Evolutionary conservation across 768 basidiomycete genomes (phyloP), one percentile per base, ranked within the genome.

Genomic region (Mycena rosella): DNA sequence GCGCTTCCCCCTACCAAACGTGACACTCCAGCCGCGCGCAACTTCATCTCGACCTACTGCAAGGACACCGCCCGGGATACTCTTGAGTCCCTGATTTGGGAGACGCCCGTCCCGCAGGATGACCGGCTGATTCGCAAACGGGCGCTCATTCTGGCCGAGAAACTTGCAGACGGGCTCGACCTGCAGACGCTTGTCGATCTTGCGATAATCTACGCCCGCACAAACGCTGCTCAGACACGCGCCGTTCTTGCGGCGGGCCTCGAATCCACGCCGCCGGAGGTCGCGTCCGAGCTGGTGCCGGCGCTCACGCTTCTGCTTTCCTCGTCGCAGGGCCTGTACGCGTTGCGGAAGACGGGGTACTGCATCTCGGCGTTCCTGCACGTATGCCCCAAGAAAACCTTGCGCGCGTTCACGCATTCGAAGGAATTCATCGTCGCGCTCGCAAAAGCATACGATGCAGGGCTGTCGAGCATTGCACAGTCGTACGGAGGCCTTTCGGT

Each of bases 61-160:
- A 82, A 83, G 63, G 88, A 92, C 70, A 76, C 77, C 1, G 90
- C 91, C 11, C 80, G 84, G 27, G 83, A 85, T 42, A 73, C 72
- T 9, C 81, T 93, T 2, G 83, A 90, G 51, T 69, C 78, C 11
- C 79, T 93, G 38, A 88, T 93, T 67, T 93, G 91, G 91, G 80
- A 79, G 27, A 67, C 74, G 20, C 54, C 74, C 3, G 30, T 71
- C 8, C 63, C 72, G 6, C 66, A 76, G 36, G 77, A 83, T 14
- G 85, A 89, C 45, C 81, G 77, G 44, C 69, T 78, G 18, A 86
- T 93, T 52, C 81, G 79, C 22, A 82, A 83, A 48, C 79, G 82
- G 34, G 82, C 85, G 0, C 78, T 94, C 10, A 72, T 84, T 8
- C 84, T 94, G 7, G 86, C 91, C 0, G 87, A 89, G 72, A 86